Percentiles rank a stretch among this genome's conserved stretches.
Conservation (phyloP, 73 alveolate species). For the Paramecium sexaurelia region DNA sequence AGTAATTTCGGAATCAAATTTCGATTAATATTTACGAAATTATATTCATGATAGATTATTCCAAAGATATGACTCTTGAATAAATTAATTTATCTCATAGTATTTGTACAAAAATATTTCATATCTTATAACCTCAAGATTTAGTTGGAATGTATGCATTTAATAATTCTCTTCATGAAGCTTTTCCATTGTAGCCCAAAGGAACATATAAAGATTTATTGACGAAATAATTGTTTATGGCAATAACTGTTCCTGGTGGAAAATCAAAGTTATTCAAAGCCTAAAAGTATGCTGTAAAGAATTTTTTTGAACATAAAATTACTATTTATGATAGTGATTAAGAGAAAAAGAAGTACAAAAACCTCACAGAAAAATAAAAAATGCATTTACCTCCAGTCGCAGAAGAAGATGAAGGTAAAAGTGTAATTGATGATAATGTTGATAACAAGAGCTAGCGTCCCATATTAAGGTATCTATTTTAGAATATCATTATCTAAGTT, state of each 20-base stretch:
- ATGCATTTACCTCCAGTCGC: not conserved
- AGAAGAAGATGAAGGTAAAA: constrained; percentile 17
- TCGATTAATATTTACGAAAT: constrained; percentile 10
- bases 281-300: not conserved
- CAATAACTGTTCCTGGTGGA: constrained; percentile 57
- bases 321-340: not conserved
- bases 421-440: not conserved
- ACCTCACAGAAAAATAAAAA: not conserved
- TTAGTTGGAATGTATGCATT: constrained; percentile 53
- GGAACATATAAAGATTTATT: constrained; percentile 54
- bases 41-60: constrained; percentile 26
- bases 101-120: not conserved
- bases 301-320: constrained; percentile 42
- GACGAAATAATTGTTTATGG: constrained; percentile 32
- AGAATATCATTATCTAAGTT: not conserved
- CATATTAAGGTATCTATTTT: not conserved
- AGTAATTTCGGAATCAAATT: not conserved
- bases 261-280: constrained; percentile 35
- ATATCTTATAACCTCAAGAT: constrained; percentile 34
- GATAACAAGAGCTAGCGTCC: not conserved
- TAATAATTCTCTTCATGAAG: constrained; percentile 50
- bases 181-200: constrained; percentile 31
- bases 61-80: constrained; percentile 27
- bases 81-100: constrained; percentile 41
- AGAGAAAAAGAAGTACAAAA: not conserved